Evolutionary conservation across 1,139 yeast species (phyloP).

Genomic region (Geotrichum siamense): DNA sequence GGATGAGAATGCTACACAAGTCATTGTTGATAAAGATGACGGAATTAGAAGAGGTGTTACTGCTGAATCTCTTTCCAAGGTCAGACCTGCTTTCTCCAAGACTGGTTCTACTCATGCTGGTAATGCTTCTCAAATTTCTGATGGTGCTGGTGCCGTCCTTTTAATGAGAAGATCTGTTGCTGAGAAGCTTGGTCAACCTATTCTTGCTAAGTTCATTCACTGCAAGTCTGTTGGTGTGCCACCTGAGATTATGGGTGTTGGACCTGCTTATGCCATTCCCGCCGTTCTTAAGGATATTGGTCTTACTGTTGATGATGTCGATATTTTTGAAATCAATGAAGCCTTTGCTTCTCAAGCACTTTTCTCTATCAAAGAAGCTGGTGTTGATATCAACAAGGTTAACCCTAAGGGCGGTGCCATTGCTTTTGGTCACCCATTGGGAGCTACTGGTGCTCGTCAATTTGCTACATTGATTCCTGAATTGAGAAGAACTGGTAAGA

Average conservation of each 20-base stretch:
- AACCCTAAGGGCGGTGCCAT: conserved; percentile 95
- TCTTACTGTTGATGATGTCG: conserved; percentile 56
- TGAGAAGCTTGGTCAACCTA: conserved; percentile 57
- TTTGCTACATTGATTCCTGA: conserved; percentile 80
- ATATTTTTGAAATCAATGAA: conserved; percentile 82
- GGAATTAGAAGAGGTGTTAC: conserved; percentile 90
- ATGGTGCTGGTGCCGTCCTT: conserved; percentile 89
- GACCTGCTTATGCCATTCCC: conserved; percentile 93
- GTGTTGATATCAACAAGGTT: conserved; percentile 64
- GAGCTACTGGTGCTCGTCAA: conserved; percentile 95
- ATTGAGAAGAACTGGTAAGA: conserved; percentile 55
- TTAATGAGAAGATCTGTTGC: conserved; percentile 87
- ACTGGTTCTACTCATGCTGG: conserved; percentile 91
- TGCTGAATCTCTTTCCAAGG: conserved; percentile 60
- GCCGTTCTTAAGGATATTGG: conserved; percentile 61
- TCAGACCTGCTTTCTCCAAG: conserved; percentile 80
- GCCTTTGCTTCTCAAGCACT: conserved; percentile 94
- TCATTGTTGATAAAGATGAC: conserved; percentile 66
- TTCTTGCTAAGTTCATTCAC: conserved; percentile 68
- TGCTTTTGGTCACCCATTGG: conserved; percentile 93
- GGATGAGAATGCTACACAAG: conserved; percentile 39
- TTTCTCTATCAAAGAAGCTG: conserved; percentile 59
- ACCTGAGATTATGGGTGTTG: conserved; percentile 95
- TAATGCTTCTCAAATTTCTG: conserved; percentile 90
- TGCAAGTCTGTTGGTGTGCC: conserved; percentile 84